Evolutionary conservation across 176 grass and related monocot genomes (phyloP).

Genomic region (Cenchrus fungigraminus): DNA sequence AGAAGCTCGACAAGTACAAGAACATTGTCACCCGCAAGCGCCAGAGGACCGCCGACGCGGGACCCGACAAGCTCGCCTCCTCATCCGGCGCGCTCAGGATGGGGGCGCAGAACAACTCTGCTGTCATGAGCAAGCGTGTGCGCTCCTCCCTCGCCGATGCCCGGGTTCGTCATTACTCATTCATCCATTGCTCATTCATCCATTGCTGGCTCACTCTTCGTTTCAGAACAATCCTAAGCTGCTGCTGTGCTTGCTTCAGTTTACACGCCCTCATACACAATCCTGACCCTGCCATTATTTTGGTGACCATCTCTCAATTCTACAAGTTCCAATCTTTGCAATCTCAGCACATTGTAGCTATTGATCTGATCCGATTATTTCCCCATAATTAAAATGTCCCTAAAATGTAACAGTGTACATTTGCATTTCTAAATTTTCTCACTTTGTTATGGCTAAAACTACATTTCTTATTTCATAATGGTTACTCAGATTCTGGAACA

Average conservation of each 20-base stretch:
- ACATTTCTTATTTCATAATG: not conserved
- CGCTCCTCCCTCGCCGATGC: conserved; percentile 69
- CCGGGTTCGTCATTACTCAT: conserved; percentile 15
- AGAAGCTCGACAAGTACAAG: conserved; percentile 72
- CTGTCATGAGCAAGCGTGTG: conserved; percentile 63
- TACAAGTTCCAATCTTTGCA: not conserved
- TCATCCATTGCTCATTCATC: accelerated
- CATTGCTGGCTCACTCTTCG: not conserved
- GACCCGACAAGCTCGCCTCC: conserved; percentile 40
- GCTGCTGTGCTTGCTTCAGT: not conserved
- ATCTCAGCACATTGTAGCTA: not conserved
- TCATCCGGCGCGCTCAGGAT: conserved; percentile 44
- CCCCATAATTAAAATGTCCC: not conserved
- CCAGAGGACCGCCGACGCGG: conserved; percentile 52
- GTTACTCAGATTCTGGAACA: not conserved
- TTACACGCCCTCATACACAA: not conserved
- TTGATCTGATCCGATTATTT: not conserved
- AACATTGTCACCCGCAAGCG: conserved; percentile 67
- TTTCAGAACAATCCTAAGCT: not conserved
- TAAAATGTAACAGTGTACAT: not conserved
- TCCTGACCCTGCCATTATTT: not conserved
- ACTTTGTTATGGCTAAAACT: not conserved
- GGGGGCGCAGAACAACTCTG: conserved; percentile 63
- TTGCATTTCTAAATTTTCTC: not conserved
- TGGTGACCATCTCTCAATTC: not conserved